A percentile compares a stretch with the other conserved stretches of the same genome.
These are phyloP conservation scores for Apiospora arundinis DNA, from an alignment of 2,329 filamentous ascomycete genomes.

Conservation along the genomic window DNA sequence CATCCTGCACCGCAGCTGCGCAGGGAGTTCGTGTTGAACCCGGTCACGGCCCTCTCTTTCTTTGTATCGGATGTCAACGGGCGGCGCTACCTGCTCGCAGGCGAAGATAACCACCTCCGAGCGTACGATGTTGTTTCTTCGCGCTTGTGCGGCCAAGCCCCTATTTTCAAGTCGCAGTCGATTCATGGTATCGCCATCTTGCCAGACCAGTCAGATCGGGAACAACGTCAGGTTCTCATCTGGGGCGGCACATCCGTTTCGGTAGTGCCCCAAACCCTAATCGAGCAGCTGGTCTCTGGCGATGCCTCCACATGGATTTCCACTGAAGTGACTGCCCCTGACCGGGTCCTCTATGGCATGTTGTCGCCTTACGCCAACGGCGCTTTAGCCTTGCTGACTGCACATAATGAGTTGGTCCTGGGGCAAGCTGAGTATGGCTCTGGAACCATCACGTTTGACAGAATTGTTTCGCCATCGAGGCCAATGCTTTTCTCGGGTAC, in stretches of 20 bases:
- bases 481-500: slow-evolving; percentile 90
- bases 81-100: slow-evolving; percentile 57
- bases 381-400: slow-evolving; percentile 72
- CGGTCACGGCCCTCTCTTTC: slow-evolving; percentile 67
- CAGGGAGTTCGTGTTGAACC: slow-evolving; percentile 53
- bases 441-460: slow-evolving; percentile 49
- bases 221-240: slow-evolving; percentile 53
- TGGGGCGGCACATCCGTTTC: slow-evolving; percentile 75
- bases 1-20: slow-evolving; percentile 27
- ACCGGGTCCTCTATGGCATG: slow-evolving; percentile 79
- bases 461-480: slow-evolving; percentile 68
- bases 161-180: slow-evolving; percentile 70
- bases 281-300: slow-evolving; percentile 44
- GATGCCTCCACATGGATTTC: slow-evolving; percentile 35
- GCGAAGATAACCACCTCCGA: slow-evolving; percentile 64
- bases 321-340: slow-evolving; percentile 58
- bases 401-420: slow-evolving; percentile 81
- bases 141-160: slow-evolving; percentile 47
- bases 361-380: slow-evolving; percentile 52
- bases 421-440: slow-evolving; percentile 32
- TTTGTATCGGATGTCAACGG: slow-evolving; percentile 42
- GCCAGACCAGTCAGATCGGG: slow-evolving; percentile 25
- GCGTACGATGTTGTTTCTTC: slow-evolving; percentile 53
- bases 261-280: slow-evolving; percentile 40
- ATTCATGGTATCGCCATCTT: slow-evolving; percentile 74